A percentile compares a stretch with the other conserved stretches of the same genome.
Evolutionary conservation across 2,329 filamentous ascomycete genomes (phyloP).

Genomic region (Aspergillus ochraceus): DNA sequence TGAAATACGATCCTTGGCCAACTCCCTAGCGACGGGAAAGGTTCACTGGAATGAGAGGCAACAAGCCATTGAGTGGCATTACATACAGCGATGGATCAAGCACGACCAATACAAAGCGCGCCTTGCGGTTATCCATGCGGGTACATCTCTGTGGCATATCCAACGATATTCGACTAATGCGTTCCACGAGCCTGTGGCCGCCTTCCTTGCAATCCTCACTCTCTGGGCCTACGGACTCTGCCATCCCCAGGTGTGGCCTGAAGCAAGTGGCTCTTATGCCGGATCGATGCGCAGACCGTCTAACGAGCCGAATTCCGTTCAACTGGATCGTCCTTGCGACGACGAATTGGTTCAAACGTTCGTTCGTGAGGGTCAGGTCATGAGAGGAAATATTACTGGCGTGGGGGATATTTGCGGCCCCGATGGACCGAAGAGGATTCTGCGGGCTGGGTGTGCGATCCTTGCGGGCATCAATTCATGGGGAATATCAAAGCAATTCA

Average conservation of each 20-base stretch:
- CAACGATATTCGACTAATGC: slow-evolving; percentile 50
- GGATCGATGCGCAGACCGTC: slow-evolving; percentile 13
- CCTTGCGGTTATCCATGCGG: slow-evolving; percentile 57
- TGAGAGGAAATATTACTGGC: slow-evolving; percentile 53
- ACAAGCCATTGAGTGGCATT: slow-evolving; percentile 36
- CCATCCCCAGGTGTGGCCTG: slow-evolving; percentile 28
- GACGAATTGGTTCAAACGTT: slow-evolving; percentile 61
- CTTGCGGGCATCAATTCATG: slow-evolving; percentile 36
- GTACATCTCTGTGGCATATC: slow-evolving; percentile 54
- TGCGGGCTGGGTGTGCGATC: slow-evolving; percentile 41
- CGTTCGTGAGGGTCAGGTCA: slow-evolving; percentile 51
- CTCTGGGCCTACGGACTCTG: slow-evolving; percentile 51
- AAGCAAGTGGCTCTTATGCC: slow-evolving; percentile 22
- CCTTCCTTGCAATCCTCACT: slow-evolving; percentile 48
- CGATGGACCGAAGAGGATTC: slow-evolving; percentile 38
- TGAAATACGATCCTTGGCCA: slow-evolving; percentile 47
- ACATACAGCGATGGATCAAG: slow-evolving; percentile 51
- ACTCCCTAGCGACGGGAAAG: slow-evolving; percentile 33
- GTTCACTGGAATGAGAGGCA: slow-evolving; percentile 31
- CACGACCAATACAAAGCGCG: slow-evolving; percentile 58
- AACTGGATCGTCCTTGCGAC: slow-evolving; percentile 57
- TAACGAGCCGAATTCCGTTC: slow-evolving; percentile 47
- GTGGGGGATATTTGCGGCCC: slow-evolving; percentile 52
- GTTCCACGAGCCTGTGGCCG: slow-evolving; percentile 50
- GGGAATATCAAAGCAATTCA: slow-evolving; percentile 33